Evolutionary conservation across 1,284 basidiomycete genomes (phyloP).

Genomic region (Marasmius sp.): DNA sequence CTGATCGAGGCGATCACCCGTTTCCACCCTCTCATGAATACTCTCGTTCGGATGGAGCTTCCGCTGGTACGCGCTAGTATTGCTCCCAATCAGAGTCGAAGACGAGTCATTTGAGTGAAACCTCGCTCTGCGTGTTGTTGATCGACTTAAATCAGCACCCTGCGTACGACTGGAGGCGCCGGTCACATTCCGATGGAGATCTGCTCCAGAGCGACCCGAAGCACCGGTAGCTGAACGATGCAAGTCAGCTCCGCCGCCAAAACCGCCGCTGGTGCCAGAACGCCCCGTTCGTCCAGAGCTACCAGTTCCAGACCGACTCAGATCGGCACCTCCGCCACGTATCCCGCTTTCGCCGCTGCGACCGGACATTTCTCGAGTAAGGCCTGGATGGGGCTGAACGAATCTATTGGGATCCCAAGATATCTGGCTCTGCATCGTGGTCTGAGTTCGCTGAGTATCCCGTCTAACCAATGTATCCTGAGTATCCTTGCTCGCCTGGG

Average conservation of each 20-base stretch:
- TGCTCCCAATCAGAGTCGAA: constrained; percentile 12
- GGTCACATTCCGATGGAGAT: neutral
- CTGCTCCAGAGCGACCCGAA: constrained; percentile 1
- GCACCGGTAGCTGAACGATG: neutral
- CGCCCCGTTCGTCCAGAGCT: constrained; percentile 7
- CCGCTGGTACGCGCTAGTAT: neutral
- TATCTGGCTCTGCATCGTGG: constrained; percentile 12
- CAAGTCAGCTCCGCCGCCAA: neutral
- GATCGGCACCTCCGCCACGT: constrained; percentile 53
- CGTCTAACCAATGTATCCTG: constrained; percentile 25
- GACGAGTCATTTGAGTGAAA: neutral
- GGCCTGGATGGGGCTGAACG: constrained; percentile 22
- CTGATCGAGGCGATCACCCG: neutral
- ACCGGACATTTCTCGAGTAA: constrained; percentile 1
- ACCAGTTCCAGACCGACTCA: constrained; percentile 67
- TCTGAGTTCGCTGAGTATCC: constrained; percentile 18
- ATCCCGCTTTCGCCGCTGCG: constrained; percentile 33
- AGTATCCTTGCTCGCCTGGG: constrained; percentile 28
- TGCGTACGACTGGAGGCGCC: neutral
- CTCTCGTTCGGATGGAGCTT: neutral
- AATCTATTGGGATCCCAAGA: constrained; percentile 15
- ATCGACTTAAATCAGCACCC: neutral
- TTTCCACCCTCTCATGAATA: constrained; percentile 1
- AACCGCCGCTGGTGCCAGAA: neutral
- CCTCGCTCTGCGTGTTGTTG: neutral